Percentiles rank a stretch among this genome's conserved stretches.
Conservation (phyloP, 192 early-diverging fungal genomes). For the Umbelopsis sp. region DNA sequence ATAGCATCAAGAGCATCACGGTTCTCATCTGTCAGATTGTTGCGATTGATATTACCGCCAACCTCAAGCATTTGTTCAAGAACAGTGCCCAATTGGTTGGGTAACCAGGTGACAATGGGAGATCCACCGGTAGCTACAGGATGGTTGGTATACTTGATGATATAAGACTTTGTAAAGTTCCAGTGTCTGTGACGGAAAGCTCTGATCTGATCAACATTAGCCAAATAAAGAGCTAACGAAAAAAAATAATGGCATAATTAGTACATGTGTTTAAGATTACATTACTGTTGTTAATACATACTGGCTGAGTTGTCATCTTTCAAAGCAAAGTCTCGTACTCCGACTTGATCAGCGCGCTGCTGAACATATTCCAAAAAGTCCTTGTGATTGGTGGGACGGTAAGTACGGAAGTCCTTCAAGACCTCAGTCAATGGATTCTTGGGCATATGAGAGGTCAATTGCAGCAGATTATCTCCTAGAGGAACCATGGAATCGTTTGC, state of each 20-base stretch:
- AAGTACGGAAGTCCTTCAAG: conserved; percentile 73
- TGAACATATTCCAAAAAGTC: conserved; percentile 77
- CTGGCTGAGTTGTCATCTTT: conserved; percentile 61
- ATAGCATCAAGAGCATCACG: conserved; percentile 64
- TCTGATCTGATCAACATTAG: conserved; percentile 80
- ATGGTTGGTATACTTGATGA: conserved; percentile 74
- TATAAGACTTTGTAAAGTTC: conserved; percentile 88
- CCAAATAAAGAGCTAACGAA: conserved; percentile 67
- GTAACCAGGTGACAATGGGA: conserved; percentile 70
- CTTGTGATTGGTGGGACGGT: conserved; percentile 80
- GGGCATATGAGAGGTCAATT: conserved; percentile 80
- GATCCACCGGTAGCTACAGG: conserved; percentile 77
- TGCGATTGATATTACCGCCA: conserved; percentile 54
- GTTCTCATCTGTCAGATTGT: conserved; percentile 59
- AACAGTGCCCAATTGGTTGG: conserved; percentile 68
- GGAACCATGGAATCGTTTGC: conserved; percentile 89
- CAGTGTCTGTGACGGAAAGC: conserved; percentile 88
- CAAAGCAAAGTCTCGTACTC: conserved; percentile 64
- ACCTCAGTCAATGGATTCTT: conserved; percentile 79
- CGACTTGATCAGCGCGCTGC: conserved; percentile 45
- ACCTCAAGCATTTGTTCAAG: conserved; percentile 65
- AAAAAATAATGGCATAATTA: not conserved
- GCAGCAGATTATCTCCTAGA: conserved; percentile 83
- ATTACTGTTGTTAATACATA: conserved; percentile 23
- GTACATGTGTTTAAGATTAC: not conserved